Evolutionary conservation across 2,329 filamentous ascomycete species (phyloP).

Genomic region (Arachnomyces sp.): DNA sequence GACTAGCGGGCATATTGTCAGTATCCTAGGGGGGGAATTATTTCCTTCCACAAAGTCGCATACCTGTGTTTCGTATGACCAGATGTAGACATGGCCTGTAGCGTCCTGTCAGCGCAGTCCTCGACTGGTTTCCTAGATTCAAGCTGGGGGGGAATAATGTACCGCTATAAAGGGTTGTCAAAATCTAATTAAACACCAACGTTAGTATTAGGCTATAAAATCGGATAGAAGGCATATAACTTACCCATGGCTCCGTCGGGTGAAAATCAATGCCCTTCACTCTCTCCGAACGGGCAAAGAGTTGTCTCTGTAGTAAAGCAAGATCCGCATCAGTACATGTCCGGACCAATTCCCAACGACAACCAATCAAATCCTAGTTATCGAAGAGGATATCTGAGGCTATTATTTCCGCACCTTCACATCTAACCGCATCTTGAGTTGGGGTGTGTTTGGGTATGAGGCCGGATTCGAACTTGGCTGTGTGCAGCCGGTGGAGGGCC

Average conservation of each 20-base stretch:
- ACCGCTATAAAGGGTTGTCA: conserved; percentile 95
- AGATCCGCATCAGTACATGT: conserved; percentile 31
- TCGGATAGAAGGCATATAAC: conserved; percentile 14
- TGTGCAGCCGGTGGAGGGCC: conserved; percentile 27
- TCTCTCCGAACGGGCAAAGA: conserved; percentile 84
- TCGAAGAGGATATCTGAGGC: neutral
- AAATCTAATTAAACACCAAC: conserved; percentile 40
- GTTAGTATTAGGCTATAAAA: neutral
- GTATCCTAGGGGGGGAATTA: conserved; percentile 5
- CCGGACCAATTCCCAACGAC: conserved; percentile 3
- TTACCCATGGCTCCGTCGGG: conserved; percentile 88
- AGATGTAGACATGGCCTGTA: conserved; percentile 93
- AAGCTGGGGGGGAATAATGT: conserved; percentile 26
- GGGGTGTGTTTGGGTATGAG: conserved; percentile 15
- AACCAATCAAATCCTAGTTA: conserved; percentile 1
- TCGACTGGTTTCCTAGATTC: conserved; percentile 3
- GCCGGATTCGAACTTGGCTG: conserved; percentile 15
- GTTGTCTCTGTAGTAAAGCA: conserved; percentile 54
- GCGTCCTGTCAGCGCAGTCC: conserved; percentile 18
- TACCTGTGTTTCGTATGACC: conserved; percentile 90
- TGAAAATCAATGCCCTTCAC: conserved; percentile 98
- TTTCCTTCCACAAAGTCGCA: conserved; percentile 9
- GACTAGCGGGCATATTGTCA: conserved; percentile 41
- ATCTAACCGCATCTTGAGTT: conserved; percentile 49
- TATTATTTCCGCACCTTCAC: conserved; percentile 43